Percentiles rank a stretch among this genome's conserved stretches.
Evolutionary conservation across 805 yeast species (phyloP).

Genomic region (Saturnispora galanensis): DNA sequence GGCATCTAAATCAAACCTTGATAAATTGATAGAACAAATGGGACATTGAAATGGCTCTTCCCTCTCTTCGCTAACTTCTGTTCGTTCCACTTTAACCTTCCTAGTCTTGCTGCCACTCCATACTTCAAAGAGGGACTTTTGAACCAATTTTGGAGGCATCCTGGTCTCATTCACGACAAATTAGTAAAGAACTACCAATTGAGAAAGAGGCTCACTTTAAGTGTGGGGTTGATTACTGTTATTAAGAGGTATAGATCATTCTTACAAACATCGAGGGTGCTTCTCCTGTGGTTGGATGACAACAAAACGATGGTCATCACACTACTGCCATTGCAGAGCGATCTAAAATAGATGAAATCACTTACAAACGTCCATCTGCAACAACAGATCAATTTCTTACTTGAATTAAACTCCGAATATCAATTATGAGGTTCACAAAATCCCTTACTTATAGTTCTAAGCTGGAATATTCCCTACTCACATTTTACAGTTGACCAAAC

Average conservation of each 20-base stretch:
- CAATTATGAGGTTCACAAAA: too few species aligned
- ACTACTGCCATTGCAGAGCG: too few species aligned
- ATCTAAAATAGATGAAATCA: too few species aligned
- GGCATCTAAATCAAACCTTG: slow-evolving; percentile 30
- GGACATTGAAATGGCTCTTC: slow-evolving; percentile 35
- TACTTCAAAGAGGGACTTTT: slow-evolving; percentile 2
- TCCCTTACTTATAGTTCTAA: too few species aligned
- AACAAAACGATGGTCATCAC: slow-evolving; percentile 26
- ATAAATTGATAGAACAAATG: slow-evolving; percentile 35
- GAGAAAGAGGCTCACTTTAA: too few species aligned
- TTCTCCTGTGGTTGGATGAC: slow-evolving; percentile 76
- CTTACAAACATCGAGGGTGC: slow-evolving; percentile 18
- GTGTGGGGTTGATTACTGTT: slow-evolving; percentile 4
- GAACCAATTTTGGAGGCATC: neutral
- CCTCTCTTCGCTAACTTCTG: slow-evolving; percentile 9
- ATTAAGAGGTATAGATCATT: slow-evolving; percentile 11
- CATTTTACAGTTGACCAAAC: too few species aligned
- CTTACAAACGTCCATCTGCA: too few species aligned
- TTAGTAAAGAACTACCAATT: neutral
- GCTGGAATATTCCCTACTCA: too few species aligned
- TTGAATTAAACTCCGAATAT: too few species aligned
- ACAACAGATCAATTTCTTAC: too few species aligned
- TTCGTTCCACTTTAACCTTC: slow-evolving; percentile 9
- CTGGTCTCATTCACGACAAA: neutral
- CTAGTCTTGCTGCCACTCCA: neutral